Conservation (phyloP, 2,329 filamentous ascomycete species). For the Metarhizium rileyi region DNA sequence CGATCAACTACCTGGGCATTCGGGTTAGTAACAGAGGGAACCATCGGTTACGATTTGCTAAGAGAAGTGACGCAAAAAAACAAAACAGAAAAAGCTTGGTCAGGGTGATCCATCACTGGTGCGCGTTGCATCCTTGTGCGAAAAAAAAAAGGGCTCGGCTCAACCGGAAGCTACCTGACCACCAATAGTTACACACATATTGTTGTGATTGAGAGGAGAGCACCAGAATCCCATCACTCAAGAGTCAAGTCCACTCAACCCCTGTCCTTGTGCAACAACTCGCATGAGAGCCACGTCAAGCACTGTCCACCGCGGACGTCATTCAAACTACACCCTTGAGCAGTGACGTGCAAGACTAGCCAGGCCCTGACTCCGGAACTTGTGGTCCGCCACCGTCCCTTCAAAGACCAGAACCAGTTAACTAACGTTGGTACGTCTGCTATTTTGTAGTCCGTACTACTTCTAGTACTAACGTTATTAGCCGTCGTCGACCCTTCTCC, state of each 20-base stretch:
- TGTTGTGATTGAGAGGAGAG: not conserved
- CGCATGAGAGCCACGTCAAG: too few species aligned
- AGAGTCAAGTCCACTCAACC: too few species aligned
- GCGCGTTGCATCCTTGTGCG: too few species aligned
- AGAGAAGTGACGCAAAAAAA: not conserved
- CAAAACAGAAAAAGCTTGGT: not conserved
- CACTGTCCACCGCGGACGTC: not conserved
- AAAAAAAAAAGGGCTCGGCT: not conserved
- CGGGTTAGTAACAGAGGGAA: not conserved
- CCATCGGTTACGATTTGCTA: not conserved
- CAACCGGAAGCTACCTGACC: not conserved
- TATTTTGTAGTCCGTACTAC: too few species aligned
- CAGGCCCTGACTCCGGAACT: not conserved
- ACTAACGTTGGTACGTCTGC: too few species aligned
- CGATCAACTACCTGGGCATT: not conserved
- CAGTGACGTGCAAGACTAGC: not conserved
- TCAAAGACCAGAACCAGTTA: too few species aligned
- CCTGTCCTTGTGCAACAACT: not conserved
- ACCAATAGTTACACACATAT: not conserved
- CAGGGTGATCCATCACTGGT: not conserved
- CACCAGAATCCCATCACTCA: too few species aligned
- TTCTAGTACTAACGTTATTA: too few species aligned
- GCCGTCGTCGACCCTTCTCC: too few species aligned
- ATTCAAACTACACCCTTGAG: not conserved
- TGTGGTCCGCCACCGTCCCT: not conserved